Percentiles rank a stretch among this genome's conserved stretches.
These are phyloP conservation scores for Irpex sp. DNA, from an alignment of 1,284 basidiomycete genomes.

Conservation along the genomic window DNA sequence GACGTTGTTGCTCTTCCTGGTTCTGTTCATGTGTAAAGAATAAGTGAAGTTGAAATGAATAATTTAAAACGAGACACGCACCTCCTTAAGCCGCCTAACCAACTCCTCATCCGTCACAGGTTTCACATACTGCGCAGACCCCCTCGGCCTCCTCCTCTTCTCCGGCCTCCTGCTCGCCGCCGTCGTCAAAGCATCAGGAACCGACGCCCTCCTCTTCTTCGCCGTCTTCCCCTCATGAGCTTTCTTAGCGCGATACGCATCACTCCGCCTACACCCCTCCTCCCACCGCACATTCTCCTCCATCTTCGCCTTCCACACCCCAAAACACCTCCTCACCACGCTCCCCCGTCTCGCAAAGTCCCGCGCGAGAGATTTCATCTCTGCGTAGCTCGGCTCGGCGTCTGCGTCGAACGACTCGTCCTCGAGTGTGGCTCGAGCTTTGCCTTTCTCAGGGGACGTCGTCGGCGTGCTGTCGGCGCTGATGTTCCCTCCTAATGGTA, in stretches of 20 bases:
- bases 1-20: slow-evolving; percentile 59
- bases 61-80: slow-evolving; percentile 32
- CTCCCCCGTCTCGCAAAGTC: slow-evolving; percentile 16
- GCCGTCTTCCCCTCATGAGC: too few relatives aligned
- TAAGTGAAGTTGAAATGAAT: too few relatives aligned
- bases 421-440: slow-evolving; percentile 22
- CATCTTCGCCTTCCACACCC: slow-evolving; percentile 41
- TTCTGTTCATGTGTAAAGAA: slow-evolving; percentile 39
- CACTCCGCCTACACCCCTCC: slow-evolving; percentile 56
- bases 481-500: too few relatives aligned
- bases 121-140: slow-evolving; percentile 38
- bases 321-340: slow-evolving; percentile 33
- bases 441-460: slow-evolving; percentile 3
- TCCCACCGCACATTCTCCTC: slow-evolving; percentile 46
- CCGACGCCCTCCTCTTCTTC: too few relatives aligned
- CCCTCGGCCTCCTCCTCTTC: slow-evolving; percentile 39
- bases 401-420: slow-evolving; percentile 10
- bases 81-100: slow-evolving; percentile 63
- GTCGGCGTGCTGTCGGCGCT: slow-evolving; percentile 4
- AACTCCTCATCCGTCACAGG: slow-evolving; percentile 63
- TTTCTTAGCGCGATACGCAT: slow-evolving; percentile 50
- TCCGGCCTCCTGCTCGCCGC: slow-evolving; percentile 12
- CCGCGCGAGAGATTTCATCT: slow-evolving; percentile 14
- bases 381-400: slow-evolving; percentile 18
- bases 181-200: neutral